Percentiles rank a stretch among this genome's conserved stretches.
Evolutionary conservation across 495 filamentous ascomycete genomes (phyloP).

Genomic region (Lasiosphaeria miniovina): DNA sequence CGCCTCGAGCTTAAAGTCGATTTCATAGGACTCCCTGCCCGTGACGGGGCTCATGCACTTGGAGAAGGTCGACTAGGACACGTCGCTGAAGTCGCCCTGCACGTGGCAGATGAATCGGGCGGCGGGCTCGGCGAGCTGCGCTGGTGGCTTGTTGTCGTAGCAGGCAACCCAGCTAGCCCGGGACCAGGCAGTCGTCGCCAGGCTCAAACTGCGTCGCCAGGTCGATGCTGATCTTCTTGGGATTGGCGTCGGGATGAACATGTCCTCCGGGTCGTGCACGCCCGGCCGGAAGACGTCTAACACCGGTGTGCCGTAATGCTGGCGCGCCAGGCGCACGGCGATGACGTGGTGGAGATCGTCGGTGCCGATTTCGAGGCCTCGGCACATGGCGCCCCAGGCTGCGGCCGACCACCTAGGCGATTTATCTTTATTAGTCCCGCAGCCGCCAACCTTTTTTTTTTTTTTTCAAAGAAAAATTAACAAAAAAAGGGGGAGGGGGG

Average conservation of each 20-base stretch:
- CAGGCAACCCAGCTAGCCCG: slow-evolving; percentile 5
- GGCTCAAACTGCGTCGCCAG: slow-evolving; percentile 9
- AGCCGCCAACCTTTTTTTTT: not conserved
- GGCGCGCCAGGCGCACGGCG: slow-evolving; percentile 15
- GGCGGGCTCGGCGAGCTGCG: slow-evolving; percentile 8
- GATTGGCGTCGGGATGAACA: slow-evolving; percentile 13
- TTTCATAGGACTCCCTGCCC: slow-evolving; percentile 15
- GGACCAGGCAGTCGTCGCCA: slow-evolving; percentile 7
- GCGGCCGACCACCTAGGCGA: not conserved
- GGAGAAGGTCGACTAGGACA: slow-evolving; percentile 12
- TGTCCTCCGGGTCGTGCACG: slow-evolving; percentile 8
- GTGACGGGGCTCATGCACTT: slow-evolving; percentile 4
- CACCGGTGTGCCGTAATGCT: slow-evolving; percentile 15
- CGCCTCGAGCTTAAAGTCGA: slow-evolving; percentile 15
- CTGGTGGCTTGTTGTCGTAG: slow-evolving; percentile 1
- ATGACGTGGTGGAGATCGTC: slow-evolving; percentile 5
- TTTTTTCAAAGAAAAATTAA: not conserved
- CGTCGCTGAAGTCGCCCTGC: slow-evolving; percentile 13
- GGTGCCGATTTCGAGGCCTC: slow-evolving; percentile 7
- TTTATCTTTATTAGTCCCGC: not conserved
- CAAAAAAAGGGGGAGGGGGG: not conserved
- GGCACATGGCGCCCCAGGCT: slow-evolving; percentile 11
- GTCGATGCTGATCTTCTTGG: slow-evolving; percentile 9
- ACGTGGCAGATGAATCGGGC: slow-evolving; percentile 15
- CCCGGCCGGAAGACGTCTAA: slow-evolving; percentile 6